These are phyloP conservation scores for Pythium sp. DNA, from an alignment of 352 stramenopile genomes.

Conservation along the genomic window DNA sequence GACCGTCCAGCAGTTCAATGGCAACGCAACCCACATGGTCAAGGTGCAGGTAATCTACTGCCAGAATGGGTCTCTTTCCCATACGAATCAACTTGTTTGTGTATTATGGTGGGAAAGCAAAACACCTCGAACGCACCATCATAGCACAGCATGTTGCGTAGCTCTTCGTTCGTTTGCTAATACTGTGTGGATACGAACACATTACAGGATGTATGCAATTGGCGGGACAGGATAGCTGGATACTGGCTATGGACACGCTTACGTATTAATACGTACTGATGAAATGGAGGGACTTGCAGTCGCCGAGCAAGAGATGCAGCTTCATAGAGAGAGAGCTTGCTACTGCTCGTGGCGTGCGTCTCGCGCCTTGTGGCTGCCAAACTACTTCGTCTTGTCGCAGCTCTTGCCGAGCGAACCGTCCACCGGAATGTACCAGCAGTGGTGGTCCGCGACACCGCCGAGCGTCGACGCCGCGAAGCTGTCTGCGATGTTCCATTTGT, in stretches of 20 bases:
- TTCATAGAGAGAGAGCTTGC: neutral
- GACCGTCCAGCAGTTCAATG: neutral
- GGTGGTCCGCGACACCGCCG: constrained; percentile 55
- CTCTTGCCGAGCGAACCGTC: constrained; percentile 29
- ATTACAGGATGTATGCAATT: neutral
- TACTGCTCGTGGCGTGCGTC: neutral
- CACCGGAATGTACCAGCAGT: constrained; percentile 77
- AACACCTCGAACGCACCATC: neutral
- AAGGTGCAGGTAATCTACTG: neutral
- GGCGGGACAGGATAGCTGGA: neutral
- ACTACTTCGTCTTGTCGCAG: constrained; percentile 17
- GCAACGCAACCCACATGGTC: neutral
- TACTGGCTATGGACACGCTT: neutral
- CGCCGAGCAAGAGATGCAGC: neutral
- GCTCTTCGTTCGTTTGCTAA: constrained; percentile 3
- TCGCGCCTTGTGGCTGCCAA: neutral
- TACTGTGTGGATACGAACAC: neutral
- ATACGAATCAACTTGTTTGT: constrained; percentile 6
- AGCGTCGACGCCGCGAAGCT: constrained; percentile 43
- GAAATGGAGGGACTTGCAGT: neutral
- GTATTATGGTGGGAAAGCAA: neutral
- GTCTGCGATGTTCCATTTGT: constrained; percentile 56
- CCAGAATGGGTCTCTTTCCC: neutral
- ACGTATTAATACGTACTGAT: neutral
- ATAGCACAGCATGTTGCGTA: neutral